phyloP scores from a whole-genome alignment of 257 asterid species.

The Gentiana dahurica region DNA sequence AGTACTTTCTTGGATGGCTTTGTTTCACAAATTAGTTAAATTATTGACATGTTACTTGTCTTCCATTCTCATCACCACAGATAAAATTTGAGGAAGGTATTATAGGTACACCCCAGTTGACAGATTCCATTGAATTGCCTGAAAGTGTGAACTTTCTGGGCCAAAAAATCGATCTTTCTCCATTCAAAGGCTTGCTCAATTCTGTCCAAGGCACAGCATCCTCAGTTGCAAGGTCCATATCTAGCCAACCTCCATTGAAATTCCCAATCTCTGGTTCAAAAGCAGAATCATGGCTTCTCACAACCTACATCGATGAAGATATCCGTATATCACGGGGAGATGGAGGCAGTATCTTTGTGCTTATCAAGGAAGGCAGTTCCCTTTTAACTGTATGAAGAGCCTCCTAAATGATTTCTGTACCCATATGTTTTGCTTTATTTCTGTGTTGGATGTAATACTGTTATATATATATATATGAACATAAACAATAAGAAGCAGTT shows the following conservation, averaged over 20 bases:
- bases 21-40: neutral
- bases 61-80: constrained; percentile 35
- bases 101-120: constrained; percentile 86
- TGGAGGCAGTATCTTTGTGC: constrained; percentile 77
- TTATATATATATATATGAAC: too few relatives aligned
- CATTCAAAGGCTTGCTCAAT: constrained; percentile 61
- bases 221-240: constrained; percentile 66
- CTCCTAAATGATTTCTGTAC: neutral
- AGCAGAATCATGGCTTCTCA: constrained; percentile 83
- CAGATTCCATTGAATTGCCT: constrained; percentile 70
- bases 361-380: constrained; percentile 63
- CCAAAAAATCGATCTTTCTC: constrained; percentile 71
- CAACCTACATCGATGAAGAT: constrained; percentile 78
- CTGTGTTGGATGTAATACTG: too few relatives aligned
- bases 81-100: constrained; percentile 75
- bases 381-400: constrained; percentile 33
- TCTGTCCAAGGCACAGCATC: constrained; percentile 84
- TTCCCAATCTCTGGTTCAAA: constrained; percentile 44
- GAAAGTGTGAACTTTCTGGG: constrained; percentile 74
- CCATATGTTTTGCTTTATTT: too few relatives aligned
- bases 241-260: constrained; percentile 74
- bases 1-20: neutral
- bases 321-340: constrained; percentile 87
- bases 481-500: too few relatives aligned
- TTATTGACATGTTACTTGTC: neutral